Evolutionary conservation across 2,329 filamentous ascomycete species (phyloP).

Genomic region (Alternaria dauci): DNA sequence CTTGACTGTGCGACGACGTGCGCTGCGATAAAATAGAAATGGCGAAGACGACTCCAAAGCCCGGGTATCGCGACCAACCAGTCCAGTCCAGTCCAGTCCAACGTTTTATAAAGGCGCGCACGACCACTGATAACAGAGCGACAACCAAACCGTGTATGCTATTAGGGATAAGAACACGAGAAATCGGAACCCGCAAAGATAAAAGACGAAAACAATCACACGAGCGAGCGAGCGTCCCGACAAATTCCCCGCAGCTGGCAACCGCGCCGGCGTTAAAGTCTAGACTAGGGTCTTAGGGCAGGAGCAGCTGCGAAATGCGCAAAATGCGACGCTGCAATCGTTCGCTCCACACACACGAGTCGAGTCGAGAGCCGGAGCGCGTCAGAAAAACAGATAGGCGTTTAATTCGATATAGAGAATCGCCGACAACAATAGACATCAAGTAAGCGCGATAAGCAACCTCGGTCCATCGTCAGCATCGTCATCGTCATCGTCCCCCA

Average conservation of each 20-base stretch:
- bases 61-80: not conserved
- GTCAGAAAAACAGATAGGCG: not conserved
- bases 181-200: not conserved
- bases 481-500: not conserved
- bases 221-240: not conserved
- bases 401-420: not conserved
- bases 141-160: not conserved
- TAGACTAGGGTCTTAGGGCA: constrained; percentile 3
- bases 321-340: constrained; percentile 15
- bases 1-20: constrained; percentile 3
- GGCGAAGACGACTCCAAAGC: not conserved
- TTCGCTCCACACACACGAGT: constrained; percentile 10
- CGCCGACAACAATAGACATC: not conserved
- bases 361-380: constrained; percentile 3
- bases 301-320: not conserved
- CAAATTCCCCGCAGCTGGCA: constrained; percentile 6
- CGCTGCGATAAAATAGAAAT: not conserved
- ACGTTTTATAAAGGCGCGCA: not conserved
- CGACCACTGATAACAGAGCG: not conserved
- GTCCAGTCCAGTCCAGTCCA: not conserved
- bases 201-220: not conserved
- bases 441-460: constrained; percentile 3
- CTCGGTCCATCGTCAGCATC: not conserved
- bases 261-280: constrained; percentile 8
- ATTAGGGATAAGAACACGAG: constrained; percentile 2